Evolutionary conservation across 2,329 filamentous ascomycete species (phyloP), one percentile per base, ranked within the genome.

Genomic region (Esteya vermicola): DNA sequence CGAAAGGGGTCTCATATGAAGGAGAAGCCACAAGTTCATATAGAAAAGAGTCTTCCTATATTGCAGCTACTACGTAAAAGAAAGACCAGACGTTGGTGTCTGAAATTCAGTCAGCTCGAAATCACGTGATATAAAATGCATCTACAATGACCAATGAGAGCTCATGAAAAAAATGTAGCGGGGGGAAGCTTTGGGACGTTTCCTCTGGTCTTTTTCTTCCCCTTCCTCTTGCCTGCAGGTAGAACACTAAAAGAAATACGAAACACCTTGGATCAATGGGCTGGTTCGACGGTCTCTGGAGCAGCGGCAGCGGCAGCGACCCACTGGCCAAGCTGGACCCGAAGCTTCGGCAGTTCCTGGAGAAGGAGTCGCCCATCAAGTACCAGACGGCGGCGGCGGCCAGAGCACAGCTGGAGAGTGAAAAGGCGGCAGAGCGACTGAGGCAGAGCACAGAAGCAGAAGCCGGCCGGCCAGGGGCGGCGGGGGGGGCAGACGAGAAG

Each of bases 281-380:
- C 48, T 76, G 70, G 70, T 59, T 73, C 51, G 64, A 68, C 47
- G 67, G 65, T 43, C 61, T 74, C 44, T 68, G 42, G 34, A 13
- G 38, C 50, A 13, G 38, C 50, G 60, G 66, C 48, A 57, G 60
- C 40, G 61, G 59, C 46, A 56, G 56, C 50, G 75, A 84, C 54
- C 78, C 82, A 20, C 68, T 85, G 48, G 68, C 71, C 50, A 78
- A 82, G 51, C 77, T 95, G 51, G 85, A 94, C 54, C 82, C 85
- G 30, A 78, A 79, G 47, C 72, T 94, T 42, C 81, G 81, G 53
- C 81, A 89, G 48, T 93, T 88, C 58, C 77, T 94, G 53, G 70
- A 86, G 55, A 78, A 80, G 60, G 84, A 93, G 64, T 80, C 83
- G 21, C 81, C 85, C 25, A 65, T 80, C 51, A 82, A 83, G 61